A percentile compares a stretch with the other conserved stretches of the same genome.
These are phyloP conservation scores for Kazachstania taianensis DNA, from an alignment of 805 yeast species.

Conservation along the genomic window DNA sequence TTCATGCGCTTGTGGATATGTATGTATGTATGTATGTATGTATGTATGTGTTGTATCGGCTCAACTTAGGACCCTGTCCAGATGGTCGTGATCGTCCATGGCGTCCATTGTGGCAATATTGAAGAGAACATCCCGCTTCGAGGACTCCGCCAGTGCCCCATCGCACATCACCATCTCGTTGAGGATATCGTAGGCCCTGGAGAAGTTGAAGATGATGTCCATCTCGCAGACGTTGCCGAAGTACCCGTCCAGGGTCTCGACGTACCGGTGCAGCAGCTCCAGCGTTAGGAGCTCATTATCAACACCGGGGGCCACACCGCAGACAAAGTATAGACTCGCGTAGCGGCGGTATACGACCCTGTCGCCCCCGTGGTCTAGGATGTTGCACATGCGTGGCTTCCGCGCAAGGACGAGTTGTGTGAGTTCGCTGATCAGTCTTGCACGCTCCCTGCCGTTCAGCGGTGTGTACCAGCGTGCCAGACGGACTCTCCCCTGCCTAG, in stretches of 20 bases:
- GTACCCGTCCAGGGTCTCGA: conserved; percentile 91
- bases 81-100: conserved; percentile 66
- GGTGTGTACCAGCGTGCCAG: conserved; percentile 90
- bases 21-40: background rate
- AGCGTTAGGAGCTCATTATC: conserved; percentile 81
- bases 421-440: conserved; percentile 73
- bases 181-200: conserved; percentile 82
- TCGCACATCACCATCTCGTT: conserved; percentile 79
- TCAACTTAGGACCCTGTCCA: conserved; percentile 34
- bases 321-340: conserved; percentile 84
- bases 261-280: conserved; percentile 85
- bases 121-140: conserved; percentile 67
- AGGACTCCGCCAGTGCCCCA: conserved; percentile 78
- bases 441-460: conserved; percentile 73
- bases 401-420: conserved; percentile 78
- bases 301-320: conserved; percentile 44
- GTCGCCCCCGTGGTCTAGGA: conserved; percentile 63
- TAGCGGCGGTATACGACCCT: conserved; percentile 87
- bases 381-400: conserved; percentile 91
- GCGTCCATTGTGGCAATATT: conserved; percentile 80
- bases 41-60: background rate
- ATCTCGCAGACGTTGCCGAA: conserved; percentile 95
- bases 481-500: conserved; percentile 92
- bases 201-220: conserved; percentile 93
- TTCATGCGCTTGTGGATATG: background rate